Evolutionary conservation across 805 yeast genomes (phyloP).

Genomic region (Komagataella populi): DNA sequence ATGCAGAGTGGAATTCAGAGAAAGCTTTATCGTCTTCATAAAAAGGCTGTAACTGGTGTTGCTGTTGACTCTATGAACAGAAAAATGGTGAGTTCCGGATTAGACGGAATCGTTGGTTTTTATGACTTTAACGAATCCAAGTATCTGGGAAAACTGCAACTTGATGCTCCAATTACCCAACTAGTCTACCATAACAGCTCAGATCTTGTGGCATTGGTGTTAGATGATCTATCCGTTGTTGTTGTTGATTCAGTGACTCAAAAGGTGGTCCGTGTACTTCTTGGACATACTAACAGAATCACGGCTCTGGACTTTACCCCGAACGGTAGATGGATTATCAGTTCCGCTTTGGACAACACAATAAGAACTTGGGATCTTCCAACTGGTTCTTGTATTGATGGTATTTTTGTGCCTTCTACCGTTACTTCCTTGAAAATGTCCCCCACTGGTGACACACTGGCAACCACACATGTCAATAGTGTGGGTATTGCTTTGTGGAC

Average conservation of each 20-base stretch:
- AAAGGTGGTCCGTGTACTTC: slow-evolving; percentile 70
- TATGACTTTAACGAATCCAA: slow-evolving; percentile 69
- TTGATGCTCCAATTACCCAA: slow-evolving; percentile 67
- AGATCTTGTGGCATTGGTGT: slow-evolving; percentile 70
- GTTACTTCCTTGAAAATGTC: slow-evolving; percentile 73
- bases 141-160: slow-evolving; percentile 48
- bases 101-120: slow-evolving; percentile 83
- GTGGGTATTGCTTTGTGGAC: slow-evolving; percentile 92
- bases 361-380: slow-evolving; percentile 96
- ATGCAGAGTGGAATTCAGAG: slow-evolving; percentile 83
- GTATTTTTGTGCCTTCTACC: slow-evolving; percentile 63
- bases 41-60: slow-evolving; percentile 76
- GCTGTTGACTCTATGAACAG: slow-evolving; percentile 85
- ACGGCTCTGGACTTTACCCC: slow-evolving; percentile 85
- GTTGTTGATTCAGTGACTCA: slow-evolving; percentile 75
- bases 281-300: slow-evolving; percentile 83
- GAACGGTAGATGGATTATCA: slow-evolving; percentile 89
- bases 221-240: slow-evolving; percentile 77
- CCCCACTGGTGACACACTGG: slow-evolving; percentile 79
- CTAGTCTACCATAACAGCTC: slow-evolving; percentile 72
- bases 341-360: slow-evolving; percentile 74
- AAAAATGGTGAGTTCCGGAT: slow-evolving; percentile 72
- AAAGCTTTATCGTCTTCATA: slow-evolving; percentile 55
- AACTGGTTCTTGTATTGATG: slow-evolving; percentile 94
- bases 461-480: slow-evolving; percentile 84